Base-by-base conservation (phyloP, 140 eudicot species). In the Cichorium intybus region DNA sequence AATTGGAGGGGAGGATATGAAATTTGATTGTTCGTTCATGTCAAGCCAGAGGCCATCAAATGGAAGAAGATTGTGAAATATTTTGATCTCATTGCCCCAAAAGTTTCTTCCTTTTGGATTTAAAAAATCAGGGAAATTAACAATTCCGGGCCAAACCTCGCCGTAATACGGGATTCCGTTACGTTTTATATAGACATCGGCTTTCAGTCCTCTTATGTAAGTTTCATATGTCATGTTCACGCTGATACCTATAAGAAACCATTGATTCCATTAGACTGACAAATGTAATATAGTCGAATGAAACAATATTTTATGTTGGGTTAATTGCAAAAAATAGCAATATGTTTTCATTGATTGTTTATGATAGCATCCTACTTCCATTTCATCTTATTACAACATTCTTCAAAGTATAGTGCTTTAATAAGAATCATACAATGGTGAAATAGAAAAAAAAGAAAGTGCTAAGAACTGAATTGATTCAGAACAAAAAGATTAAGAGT, bases 31-130 rank as follows among this genome's bases (percentile, higher is more conserved):
- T 61, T 92, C 98, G 46, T 92, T 92, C 98, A 92, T 92, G 78
- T 92, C 98, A 51, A 87, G 53, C 98, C 98, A 92, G 33, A 92
- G 47, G 15, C 97, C 97, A 73, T 91, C 95, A 21, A 80, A 41
- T 8, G 87, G 87, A 35, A 87, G 69, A 63, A 73, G 66, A 53
- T 72, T 48, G 0, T 60, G 82, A 45, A 91, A 91, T 27, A 75
- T 58, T 31, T 77, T 65, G 60, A 91, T 81, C 70, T 91, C 96
- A 24, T 81, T 77, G 0, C 70, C 74, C 97, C 96, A 91, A 60
- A 78, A 91, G 21, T 7, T 17, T 50, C 27, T 68, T 50, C 74
- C 65, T 15, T 69, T 55, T 45, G 97, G 96, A 65, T 87, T 87
- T 35, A 87, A 55, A 69, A 91, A 87, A 54, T 91, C 97, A 0